These are phyloP conservation scores for Zea luxurians DNA, from an alignment of 176 grass and related monocot species.

Conservation along the genomic window DNA sequence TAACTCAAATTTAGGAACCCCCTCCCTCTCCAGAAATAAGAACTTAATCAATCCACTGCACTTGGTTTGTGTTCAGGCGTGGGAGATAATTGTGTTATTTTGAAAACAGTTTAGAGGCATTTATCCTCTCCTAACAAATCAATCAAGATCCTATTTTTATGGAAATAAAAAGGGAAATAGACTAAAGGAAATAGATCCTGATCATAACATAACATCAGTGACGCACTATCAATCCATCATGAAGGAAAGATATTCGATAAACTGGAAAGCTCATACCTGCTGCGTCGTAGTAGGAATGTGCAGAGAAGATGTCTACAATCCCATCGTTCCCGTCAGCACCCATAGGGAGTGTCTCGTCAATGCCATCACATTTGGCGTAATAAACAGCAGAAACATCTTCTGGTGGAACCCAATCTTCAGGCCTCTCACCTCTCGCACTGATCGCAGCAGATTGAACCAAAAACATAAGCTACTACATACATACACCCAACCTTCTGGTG, in stretches of 20 bases:
- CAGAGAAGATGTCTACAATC: conserved; percentile 61
- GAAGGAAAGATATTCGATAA: not conserved
- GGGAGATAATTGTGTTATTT: too few species aligned
- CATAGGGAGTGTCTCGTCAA: conserved; percentile 32
- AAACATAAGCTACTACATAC: conserved; percentile 7
- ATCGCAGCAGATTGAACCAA: conserved; percentile 36
- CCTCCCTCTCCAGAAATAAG: not conserved
- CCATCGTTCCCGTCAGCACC: conserved; percentile 28
- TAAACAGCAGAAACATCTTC: conserved; percentile 26
- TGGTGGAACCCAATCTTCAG: conserved; percentile 89
- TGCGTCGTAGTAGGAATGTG: conserved; percentile 35
- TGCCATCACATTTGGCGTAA: conserved; percentile 29
- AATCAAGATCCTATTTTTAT: too few species aligned
- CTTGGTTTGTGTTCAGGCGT: not conserved
- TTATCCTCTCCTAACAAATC: too few species aligned
- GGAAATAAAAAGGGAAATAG: too few species aligned
- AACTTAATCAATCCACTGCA: not conserved
- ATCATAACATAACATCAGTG: not conserved
- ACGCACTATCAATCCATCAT: not conserved
- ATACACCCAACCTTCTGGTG: too few species aligned
- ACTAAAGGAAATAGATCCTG: too few species aligned
- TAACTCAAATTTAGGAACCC: not conserved
- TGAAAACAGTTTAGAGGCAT: too few species aligned
- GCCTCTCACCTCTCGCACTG: conserved; percentile 66
- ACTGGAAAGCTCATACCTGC: conserved; percentile 34